Evolutionary conservation across 345 rosid species (phyloP), one percentile per base, ranked within the genome.

Genomic region (Lepidium aucheri): DNA sequence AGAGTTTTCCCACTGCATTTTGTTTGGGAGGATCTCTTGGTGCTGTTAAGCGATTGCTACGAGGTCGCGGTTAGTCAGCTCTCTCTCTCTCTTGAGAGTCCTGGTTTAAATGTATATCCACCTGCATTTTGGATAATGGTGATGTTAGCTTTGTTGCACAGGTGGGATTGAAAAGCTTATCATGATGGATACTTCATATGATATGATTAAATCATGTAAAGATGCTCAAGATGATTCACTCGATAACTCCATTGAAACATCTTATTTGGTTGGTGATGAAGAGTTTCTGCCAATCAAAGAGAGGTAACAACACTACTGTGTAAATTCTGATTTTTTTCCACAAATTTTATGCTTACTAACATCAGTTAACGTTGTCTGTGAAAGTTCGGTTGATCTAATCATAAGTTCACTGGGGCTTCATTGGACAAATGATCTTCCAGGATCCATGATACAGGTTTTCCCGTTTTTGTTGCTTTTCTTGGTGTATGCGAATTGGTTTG

Each of bases 391-490:
- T 71, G 99, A 94, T 82, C 74, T 90, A 82, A 84, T 87, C 57
- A 78, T 94, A 63, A 90, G 95, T 75, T 86, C 92, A 64, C 75
- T 94, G 80, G 99, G 99, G 55, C 95, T 94, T 54, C 99, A 94
- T 38, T 94, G 99, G 97, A 90, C 97, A 54, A 94, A 94, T 77
- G 99, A 94, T 82, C 96, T 94, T 70, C 99, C 95, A 13, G 99
- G 99, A 60, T 83, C 99, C 61, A 88, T 94, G 99, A 94, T 90
- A 61, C 97, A 94, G 90, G 97, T 88, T 36, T 34, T 12, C 8
- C 40, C 14, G 7, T n/a, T 46, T 28, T 49, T 26, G 15, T 47
- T 14, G n/a, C 54, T 61, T 44, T 41, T 35, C 18, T 20, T 49
- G 7, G 53, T 35, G 24, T 32, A 51, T 63, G 35, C 46, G 41